A percentile compares a stretch with the other conserved stretches of the same genome.
Conservation (phyloP, 495 filamentous ascomycete genomes). For the Symbiotaphrina buchneri region DNA sequence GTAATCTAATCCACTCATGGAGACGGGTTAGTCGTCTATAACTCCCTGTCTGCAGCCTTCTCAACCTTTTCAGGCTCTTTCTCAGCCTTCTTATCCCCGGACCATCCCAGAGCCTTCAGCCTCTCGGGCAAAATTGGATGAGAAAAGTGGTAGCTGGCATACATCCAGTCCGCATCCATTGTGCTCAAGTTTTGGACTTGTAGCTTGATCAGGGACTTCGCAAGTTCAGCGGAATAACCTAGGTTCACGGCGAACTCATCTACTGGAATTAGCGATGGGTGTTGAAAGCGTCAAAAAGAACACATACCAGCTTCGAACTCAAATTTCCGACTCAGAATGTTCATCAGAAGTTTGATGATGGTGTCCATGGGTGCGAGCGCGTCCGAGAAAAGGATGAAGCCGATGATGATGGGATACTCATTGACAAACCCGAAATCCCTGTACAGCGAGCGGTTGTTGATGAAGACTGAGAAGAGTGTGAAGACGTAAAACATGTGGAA, state of each 20-base stretch:
- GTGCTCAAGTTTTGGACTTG: conserved; percentile 95
- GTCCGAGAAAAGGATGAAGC: conserved; percentile 91
- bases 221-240: conserved; percentile 71
- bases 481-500: conserved; percentile 93
- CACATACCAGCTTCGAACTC: conserved; percentile 80
- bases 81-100: conserved; percentile 29
- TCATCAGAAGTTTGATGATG: conserved; percentile 82
- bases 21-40: conserved; percentile 14
- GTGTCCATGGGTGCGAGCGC: conserved; percentile 80
- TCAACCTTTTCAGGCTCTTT: conserved; percentile 28
- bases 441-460: conserved; percentile 85
- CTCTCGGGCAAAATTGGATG: conserved; percentile 92
- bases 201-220: conserved; percentile 77
- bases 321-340: conserved; percentile 78
- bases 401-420: conserved; percentile 79
- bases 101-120: conserved; percentile 75
- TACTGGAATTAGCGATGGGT: conserved; percentile 9
- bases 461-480: conserved; percentile 84
- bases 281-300: neutral
- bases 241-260: conserved; percentile 68
- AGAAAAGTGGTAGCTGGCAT: conserved; percentile 93
- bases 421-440: conserved; percentile 73
- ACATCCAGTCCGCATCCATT: conserved; percentile 97
- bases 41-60: conserved; percentile 33
- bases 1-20: neutral